Evolutionary conservation across 1,284 basidiomycete species (phyloP), one percentile per base, ranked within the genome.

Genomic region (Ceratobasidium sp.): DNA sequence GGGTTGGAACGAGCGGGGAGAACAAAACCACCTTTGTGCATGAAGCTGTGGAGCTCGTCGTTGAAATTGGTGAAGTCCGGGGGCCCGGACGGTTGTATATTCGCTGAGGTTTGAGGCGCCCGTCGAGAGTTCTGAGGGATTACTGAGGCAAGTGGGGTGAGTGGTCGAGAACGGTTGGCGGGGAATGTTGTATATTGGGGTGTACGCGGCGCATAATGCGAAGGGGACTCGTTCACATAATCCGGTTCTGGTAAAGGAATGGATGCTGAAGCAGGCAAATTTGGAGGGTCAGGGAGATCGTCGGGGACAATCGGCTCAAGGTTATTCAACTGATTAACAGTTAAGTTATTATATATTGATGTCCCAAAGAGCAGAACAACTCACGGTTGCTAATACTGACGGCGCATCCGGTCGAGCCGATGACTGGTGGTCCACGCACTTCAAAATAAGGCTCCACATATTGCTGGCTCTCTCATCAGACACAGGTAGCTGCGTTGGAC

Each of bases 281-380:
- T 15, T 57, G 60, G n/a, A n/a, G n/a, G 14, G 8, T 41, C 56
- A 15, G 67, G 67, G 24, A 72, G 50, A 11, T 60, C 67, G 31
- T 60, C 57, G 27, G 50, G 60, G 44, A 60, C 44, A 24, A 72
- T 29, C 56, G 67, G 67, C 67, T 72, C 67, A 31, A n/a, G n/a
- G n/a, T n/a, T n/a, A n/a, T n/a, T n/a, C n/a, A n/a, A n/a, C n/a
- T n/a, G n/a, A n/a, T n/a, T n/a, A n/a, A n/a, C n/a, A n/a, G n/a
- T n/a, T n/a, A n/a, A n/a, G n/a, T n/a, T n/a, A n/a, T n/a, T n/a
- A n/a, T n/a, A n/a, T n/a, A n/a, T n/a, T n/a, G n/a, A n/a, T n/a
- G n/a, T n/a, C n/a, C n/a, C n/a, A n/a, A n/a, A n/a, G n/a, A n/a
- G n/a, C n/a, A n/a, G n/a, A n/a, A n/a, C n/a, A n/a, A n/a, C n/a